Evolutionary conservation across 805 yeast genomes (phyloP).

Genomic region (Schwanniomyces sp.): DNA sequence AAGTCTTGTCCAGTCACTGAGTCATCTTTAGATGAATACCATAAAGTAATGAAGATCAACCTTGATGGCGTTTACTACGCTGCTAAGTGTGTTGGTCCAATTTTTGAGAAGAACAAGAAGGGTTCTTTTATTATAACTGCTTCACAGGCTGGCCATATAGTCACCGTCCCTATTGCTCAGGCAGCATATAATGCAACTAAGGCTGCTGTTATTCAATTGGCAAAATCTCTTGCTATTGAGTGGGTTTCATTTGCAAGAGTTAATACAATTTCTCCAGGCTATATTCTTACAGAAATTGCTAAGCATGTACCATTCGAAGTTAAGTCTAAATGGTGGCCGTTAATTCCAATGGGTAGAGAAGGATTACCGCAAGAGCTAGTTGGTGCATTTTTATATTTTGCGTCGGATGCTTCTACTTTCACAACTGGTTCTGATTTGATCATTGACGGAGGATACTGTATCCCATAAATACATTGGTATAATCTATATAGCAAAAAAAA

Average conservation of each 20-base stretch:
- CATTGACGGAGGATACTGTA: constrained; percentile 49
- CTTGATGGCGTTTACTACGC: constrained; percentile 44
- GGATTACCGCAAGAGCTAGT: constrained; percentile 43
- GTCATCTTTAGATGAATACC: constrained; percentile 32
- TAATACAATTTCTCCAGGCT: constrained; percentile 47
- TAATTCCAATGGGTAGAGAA: constrained; percentile 47
- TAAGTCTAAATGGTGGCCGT: constrained; percentile 38
- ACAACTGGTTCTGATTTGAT: constrained; percentile 46
- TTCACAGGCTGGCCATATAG: constrained; percentile 48
- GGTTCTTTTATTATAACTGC: constrained; percentile 47
- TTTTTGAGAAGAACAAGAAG: constrained; percentile 38
- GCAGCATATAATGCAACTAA: constrained; percentile 49
- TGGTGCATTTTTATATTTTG: constrained; percentile 47
- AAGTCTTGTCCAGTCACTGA: constrained; percentile 53
- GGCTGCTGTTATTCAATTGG: constrained; percentile 44
- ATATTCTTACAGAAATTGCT: constrained; percentile 40
- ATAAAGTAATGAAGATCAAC: constrained; percentile 38
- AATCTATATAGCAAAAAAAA: constrained; percentile 6
- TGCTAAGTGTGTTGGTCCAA: constrained; percentile 40
- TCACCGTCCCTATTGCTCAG: constrained; percentile 45
- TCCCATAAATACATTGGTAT: constrained; percentile 13
- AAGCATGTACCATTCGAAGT: constrained; percentile 32
- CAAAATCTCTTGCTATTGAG: constrained; percentile 45
- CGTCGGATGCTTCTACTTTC: constrained; percentile 44
- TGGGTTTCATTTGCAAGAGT: constrained; percentile 49